Conservation (phyloP, 2,329 filamentous ascomycete species). For the Volutella citrinella region DNA sequence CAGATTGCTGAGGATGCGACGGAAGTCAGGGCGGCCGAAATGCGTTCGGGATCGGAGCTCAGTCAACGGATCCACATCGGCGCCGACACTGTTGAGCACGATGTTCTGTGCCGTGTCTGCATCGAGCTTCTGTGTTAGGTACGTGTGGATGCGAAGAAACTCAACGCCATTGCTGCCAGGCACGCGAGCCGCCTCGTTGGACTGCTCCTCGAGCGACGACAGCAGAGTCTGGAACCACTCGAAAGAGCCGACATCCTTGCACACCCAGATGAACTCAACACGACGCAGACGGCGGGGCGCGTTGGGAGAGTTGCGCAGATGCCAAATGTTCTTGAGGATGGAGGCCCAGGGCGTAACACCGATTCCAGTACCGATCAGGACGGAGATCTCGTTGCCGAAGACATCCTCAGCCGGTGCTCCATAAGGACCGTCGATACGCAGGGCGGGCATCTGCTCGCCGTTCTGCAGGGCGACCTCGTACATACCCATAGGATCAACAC, state of each 20-base stretch:
- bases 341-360: constrained; percentile 84
- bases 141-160: constrained; percentile 97
- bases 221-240: constrained; percentile 98
- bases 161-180: constrained; percentile 68
- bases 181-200: constrained; percentile 63
- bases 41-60: constrained; percentile 88
- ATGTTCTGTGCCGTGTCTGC: constrained; percentile 94
- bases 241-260: constrained; percentile 91
- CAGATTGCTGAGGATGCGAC: constrained; percentile 76
- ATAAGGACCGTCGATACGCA: constrained; percentile 93
- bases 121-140: constrained; percentile 91
- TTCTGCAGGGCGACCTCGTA: constrained; percentile 96
- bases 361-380: constrained; percentile 82
- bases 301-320: constrained; percentile 85
- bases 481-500: constrained; percentile 90
- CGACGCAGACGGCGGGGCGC: constrained; percentile 84
- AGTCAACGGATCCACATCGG: constrained; percentile 83
- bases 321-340: constrained; percentile 97
- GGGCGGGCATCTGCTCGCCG: constrained; percentile 83
- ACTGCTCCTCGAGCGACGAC: constrained; percentile 85
- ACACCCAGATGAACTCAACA: constrained; percentile 99
- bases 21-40: constrained; percentile 91
- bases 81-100: constrained; percentile 90
- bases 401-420: constrained; percentile 97
- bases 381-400: constrained; percentile 87